These are phyloP conservation scores for Sporormia fimetaria DNA, from an alignment of 495 filamentous ascomycete genomes.

Conservation along the genomic window DNA sequence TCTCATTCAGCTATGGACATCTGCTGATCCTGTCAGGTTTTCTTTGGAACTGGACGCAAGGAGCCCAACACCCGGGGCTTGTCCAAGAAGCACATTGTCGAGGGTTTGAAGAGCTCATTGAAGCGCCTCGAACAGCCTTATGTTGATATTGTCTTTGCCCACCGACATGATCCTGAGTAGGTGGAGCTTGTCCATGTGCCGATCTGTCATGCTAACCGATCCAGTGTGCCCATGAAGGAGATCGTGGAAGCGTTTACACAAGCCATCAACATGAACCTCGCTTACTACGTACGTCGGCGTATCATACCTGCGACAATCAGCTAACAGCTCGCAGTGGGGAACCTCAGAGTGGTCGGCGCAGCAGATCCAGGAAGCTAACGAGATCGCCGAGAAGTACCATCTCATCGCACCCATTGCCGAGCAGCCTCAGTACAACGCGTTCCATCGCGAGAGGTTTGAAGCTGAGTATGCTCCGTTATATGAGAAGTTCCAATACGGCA, in stretches of 20 bases:
- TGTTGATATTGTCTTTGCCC: slow-evolving; percentile 40
- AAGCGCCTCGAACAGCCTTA: slow-evolving; percentile 37
- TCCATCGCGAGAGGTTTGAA: slow-evolving; percentile 45
- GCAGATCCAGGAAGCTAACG: slow-evolving; percentile 45
- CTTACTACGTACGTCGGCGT: slow-evolving; percentile 25
- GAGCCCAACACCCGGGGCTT: slow-evolving; percentile 41
- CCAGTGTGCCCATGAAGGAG: slow-evolving; percentile 39
- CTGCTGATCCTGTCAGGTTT: slow-evolving; percentile 25
- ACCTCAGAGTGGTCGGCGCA: slow-evolving; percentile 45
- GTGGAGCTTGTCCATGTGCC: background rate
- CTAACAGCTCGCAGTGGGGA: slow-evolving; percentile 35
- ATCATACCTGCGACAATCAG: background rate
- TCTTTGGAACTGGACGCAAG: slow-evolving; percentile 38
- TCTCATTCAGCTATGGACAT: background rate
- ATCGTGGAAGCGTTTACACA: slow-evolving; percentile 43
- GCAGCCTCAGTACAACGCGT: slow-evolving; percentile 48
- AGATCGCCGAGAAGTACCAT: slow-evolving; percentile 45
- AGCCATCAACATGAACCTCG: slow-evolving; percentile 37
- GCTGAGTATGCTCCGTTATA: slow-evolving; percentile 35
- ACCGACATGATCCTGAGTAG: slow-evolving; percentile 35
- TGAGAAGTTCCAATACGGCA: slow-evolving; percentile 35
- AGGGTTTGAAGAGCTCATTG: slow-evolving; percentile 39
- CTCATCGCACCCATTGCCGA: slow-evolving; percentile 48
- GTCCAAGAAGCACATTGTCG: slow-evolving; percentile 38
- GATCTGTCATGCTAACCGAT: background rate